These are phyloP conservation scores for Paspalum notatum DNA, from an alignment of 176 grass and related monocot species.

Conservation along the genomic window DNA sequence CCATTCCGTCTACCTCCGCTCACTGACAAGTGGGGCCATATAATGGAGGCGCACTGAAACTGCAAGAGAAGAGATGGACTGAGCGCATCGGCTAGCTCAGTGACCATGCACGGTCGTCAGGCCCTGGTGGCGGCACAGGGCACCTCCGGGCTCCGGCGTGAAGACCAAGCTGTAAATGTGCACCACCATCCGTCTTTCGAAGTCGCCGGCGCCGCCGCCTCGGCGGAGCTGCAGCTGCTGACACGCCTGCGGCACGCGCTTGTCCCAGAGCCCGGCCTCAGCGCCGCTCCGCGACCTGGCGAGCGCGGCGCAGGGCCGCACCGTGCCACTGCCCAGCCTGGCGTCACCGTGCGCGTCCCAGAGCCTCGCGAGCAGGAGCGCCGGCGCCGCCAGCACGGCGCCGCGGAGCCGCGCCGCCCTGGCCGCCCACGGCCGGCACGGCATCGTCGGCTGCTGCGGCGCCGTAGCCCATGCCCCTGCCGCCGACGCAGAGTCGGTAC, in stretches of 20 bases:
- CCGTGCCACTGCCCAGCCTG: slow-evolving; percentile 46
- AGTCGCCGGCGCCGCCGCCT: slow-evolving; percentile 30
- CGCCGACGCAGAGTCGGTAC: slow-evolving; percentile 6
- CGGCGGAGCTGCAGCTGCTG: not conserved
- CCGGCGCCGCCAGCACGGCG: slow-evolving; percentile 33
- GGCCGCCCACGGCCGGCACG: not conserved
- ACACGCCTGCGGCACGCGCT: slow-evolving; percentile 44
- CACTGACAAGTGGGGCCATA: too few relatives aligned
- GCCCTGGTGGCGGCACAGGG: slow-evolving; percentile 29
- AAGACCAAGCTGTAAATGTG: slow-evolving; percentile 55
- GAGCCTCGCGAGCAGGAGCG: slow-evolving; percentile 35
- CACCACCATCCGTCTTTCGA: slow-evolving; percentile 61
- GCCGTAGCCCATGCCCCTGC: too few relatives aligned
- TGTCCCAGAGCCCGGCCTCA: slow-evolving; percentile 41
- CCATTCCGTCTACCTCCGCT: too few relatives aligned
- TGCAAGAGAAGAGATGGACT: too few relatives aligned
- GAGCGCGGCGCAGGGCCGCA: slow-evolving; percentile 33
- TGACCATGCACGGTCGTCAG: not conserved
- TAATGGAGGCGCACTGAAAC: too few relatives aligned
- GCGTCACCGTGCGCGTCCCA: slow-evolving; percentile 56
- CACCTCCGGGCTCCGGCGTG: slow-evolving; percentile 60
- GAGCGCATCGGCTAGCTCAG: not conserved
- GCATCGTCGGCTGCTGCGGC: not conserved
- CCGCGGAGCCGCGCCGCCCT: slow-evolving; percentile 4
- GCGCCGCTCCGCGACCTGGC: slow-evolving; percentile 27